Evolutionary conservation across 768 basidiomycete genomes (phyloP), one percentile per base, ranked within the genome.

Genomic region (Postia placenta): DNA sequence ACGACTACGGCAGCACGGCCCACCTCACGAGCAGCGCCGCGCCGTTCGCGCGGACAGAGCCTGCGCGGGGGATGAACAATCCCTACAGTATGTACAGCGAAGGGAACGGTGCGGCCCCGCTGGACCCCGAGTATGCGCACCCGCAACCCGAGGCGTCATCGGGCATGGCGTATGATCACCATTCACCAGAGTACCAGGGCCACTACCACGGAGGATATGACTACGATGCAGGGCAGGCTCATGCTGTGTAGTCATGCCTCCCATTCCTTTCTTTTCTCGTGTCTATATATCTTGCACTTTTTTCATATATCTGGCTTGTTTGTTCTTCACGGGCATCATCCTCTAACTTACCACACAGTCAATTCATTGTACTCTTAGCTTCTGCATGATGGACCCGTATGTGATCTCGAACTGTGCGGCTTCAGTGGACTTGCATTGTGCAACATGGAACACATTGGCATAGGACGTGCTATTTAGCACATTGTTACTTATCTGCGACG

Each of bases 1-100:
- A 87, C 48, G 85, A 88, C 56, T 78, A 81, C 58, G 78, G 81
- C 54, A 85, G 83, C 60, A 76, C 75, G 19, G 67, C 72, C 25
- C 77, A 84, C 60, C 74, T 90, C 12, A 64, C 83, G 15, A 56
- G 72, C 4, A 66, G 76, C 25, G 80, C 81, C 15, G 82, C 84
- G 26, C 78, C 85, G 4, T 74, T 82, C 45, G 73, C 73, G 25
- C 75, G 47, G 19, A 41, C 53, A 19, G 58, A 58, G 26, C 48
- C 46, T 2, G 40, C 23, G 22, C 39, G 28, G 15, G 35, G 30
- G 28, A 50, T 44, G 45, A 40, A 40, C 20, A 47, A 38, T 27
- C 46, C 46, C 5, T 47, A 47, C 17, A 45, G 45, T 24, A 20
- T 33, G n/a, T 36, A 45, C 20, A 37, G 46, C 35, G 35, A 40